phyloP scores from a whole-genome alignment of 164 flowering plant species.

The Tetrastigma voinierianum region DNA sequence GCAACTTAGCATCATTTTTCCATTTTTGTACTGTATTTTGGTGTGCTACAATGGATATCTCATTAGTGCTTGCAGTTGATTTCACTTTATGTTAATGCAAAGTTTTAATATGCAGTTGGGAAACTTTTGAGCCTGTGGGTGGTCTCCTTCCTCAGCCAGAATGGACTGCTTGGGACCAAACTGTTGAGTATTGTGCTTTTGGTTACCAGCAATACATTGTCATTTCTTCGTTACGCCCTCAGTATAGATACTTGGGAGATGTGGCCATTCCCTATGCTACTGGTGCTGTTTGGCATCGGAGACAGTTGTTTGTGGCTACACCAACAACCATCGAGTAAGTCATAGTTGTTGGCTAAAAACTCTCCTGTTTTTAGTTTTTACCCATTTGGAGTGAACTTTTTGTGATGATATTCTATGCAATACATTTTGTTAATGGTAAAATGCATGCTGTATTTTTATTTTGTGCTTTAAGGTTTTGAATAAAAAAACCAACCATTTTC shows the following conservation, averaged over 20 bases:
- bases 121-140: constrained; percentile 92
- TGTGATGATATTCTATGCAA: no score
- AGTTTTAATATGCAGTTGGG: constrained; percentile 74
- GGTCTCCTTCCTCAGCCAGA: constrained; percentile 97
- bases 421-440: no score
- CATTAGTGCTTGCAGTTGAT: not conserved
- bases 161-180: constrained; percentile 99
- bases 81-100: constrained; percentile 9
- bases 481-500: no score
- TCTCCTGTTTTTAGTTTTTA: not conserved
- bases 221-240: constrained; percentile 93
- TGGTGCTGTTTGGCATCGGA: constrained; percentile 97
- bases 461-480: no score
- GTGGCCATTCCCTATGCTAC: constrained; percentile 96
- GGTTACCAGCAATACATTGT: constrained; percentile 89
- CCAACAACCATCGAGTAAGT: constrained; percentile 97
- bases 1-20: not conserved
- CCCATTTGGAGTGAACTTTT: no score
- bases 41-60: not conserved
- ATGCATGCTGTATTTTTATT: no score
- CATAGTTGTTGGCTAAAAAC: not conserved
- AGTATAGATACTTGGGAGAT: constrained; percentile 94
- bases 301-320: constrained; percentile 94
- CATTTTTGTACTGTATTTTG: not conserved
- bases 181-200: constrained; percentile 98